Evolutionary conservation across 2,329 filamentous ascomycete species (phyloP), one percentile per base, ranked within the genome.

Genomic region (Hansfordia pulvinata): DNA sequence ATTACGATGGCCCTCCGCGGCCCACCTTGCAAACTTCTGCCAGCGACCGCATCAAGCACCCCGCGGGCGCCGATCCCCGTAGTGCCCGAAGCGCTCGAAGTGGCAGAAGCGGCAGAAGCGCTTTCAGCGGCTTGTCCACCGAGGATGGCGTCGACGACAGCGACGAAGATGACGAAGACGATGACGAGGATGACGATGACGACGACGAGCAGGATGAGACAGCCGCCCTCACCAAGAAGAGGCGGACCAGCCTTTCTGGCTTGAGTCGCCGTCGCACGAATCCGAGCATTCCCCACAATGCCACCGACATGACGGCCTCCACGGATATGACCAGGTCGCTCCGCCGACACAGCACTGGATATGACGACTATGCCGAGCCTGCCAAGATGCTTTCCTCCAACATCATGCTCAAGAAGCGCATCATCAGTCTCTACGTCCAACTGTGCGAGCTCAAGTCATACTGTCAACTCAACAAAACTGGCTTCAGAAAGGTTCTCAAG

Each of bases 381-480:
- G 69, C 72, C 4, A 64, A 84, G 33, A 44, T 68, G 10, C 71
- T 67, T 43, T 71, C 66, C 24, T 73, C 78, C 2, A 69, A 70
- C 15, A 80, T 96, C 37, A 88, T 85, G 43, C 58, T 98, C 36
- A 96, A 96, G 64, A 94, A 93, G 59, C 75, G 86, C 29, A 78
- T 84, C 29, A 74, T 93, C 38, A 75, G 75, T 46, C 62, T 86
- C 33, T 98, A 94, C 47, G 90, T 98, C 23, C 80, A 83, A 37
- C 62, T 96, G 11, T 94, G 88, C 56, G 90, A 94, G 52, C 70
- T 98, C 43, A 92, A 93, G 48, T 96, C 88, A 2, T 98, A 86
- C 46, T 76, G 86, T 29, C 88, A 96, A 56, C 71, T 98, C 35
- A 98, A 98, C 63, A 80, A 81, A 54, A 98, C 90, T 1, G 90